A percentile compares a stretch with the other conserved stretches of the same genome.
phyloP scores from a whole-genome alignment of 73 alveolate species.

The Urostyla sp. region DNA sequence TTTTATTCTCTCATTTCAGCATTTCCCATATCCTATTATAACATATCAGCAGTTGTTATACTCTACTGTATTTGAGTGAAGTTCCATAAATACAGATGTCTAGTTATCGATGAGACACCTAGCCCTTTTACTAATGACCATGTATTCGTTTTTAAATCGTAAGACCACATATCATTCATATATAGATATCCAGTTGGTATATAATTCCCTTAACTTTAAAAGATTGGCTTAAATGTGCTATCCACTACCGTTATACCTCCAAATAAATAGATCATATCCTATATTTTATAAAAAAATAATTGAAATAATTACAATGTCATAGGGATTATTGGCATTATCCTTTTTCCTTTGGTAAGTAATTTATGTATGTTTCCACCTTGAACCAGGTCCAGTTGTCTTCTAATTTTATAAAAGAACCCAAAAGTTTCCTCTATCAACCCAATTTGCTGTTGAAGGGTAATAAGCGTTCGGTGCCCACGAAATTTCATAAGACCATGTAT shows the following conservation, averaged over 20 bases:
- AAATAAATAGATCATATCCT: constrained; percentile 41
- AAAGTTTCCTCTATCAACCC: constrained; percentile 52
- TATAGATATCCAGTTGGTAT: constrained; percentile 39
- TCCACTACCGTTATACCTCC: constrained; percentile 59
- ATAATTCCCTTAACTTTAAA: neutral
- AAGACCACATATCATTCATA: constrained; percentile 72
- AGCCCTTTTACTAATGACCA: constrained; percentile 56
- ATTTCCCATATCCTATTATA: constrained; percentile 9
- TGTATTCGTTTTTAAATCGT: constrained; percentile 40
- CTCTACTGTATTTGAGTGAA: neutral
- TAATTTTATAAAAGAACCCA: constrained; percentile 41
- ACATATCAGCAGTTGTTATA: constrained; percentile 7
- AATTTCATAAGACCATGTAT: constrained; percentile 76
- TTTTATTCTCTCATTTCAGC: neutral
- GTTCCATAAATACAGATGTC: constrained; percentile 55
- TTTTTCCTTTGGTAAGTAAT: constrained; percentile 43
- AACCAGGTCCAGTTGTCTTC: constrained; percentile 53
- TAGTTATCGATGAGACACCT: constrained; percentile 38
- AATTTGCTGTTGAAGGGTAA: constrained; percentile 63
- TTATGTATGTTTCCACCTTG: constrained; percentile 67
- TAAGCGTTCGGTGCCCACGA: constrained; percentile 66
- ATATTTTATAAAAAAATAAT: neutral
- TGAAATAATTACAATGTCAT: constrained; percentile 17
- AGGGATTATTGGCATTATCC: constrained; percentile 31
- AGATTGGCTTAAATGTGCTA: too few relatives aligned